Percentiles rank a stretch among this genome's conserved stretches.
Conservation (phyloP, 2,329 filamentous ascomycete species). For the Rhinocladiella mackenziei region DNA sequence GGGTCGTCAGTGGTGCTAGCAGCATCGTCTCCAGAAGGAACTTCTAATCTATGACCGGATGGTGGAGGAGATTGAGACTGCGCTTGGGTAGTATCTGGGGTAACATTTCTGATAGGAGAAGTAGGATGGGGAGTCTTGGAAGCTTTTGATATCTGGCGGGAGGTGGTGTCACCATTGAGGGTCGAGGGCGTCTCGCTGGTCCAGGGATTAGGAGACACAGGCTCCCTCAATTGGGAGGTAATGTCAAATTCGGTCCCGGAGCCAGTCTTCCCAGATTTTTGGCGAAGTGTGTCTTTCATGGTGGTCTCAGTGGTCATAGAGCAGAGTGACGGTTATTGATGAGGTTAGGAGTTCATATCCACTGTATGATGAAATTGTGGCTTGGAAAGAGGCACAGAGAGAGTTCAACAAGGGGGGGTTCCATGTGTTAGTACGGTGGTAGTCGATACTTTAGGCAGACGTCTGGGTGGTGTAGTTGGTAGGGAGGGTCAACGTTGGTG, state of each 20-base stretch:
- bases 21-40: constrained; percentile 13
- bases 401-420: too few relatives aligned
- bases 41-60: constrained; percentile 6
- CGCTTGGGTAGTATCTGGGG: constrained; percentile 8
- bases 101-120: constrained; percentile 13
- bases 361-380: too few relatives aligned
- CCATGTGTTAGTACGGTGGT: too few relatives aligned
- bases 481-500: too few relatives aligned
- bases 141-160: constrained; percentile 19
- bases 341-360: neutral
- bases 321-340: too few relatives aligned
- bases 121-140: constrained; percentile 14
- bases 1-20: constrained; percentile 15
- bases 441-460: too few relatives aligned
- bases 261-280: constrained; percentile 14
- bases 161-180: constrained; percentile 17
- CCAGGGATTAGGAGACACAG: constrained; percentile 23
- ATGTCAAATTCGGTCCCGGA: constrained; percentile 16
- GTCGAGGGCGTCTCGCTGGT: constrained; percentile 19
- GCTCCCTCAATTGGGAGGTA: constrained; percentile 19
- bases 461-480: too few relatives aligned
- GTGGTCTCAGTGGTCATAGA: neutral
- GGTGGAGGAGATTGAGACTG: constrained; percentile 14
- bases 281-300: constrained; percentile 25
- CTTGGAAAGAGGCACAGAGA: too few relatives aligned